Conservation (phyloP, 2,329 filamentous ascomycete genomes). For the Aspergillus quadricinctus region DNA sequence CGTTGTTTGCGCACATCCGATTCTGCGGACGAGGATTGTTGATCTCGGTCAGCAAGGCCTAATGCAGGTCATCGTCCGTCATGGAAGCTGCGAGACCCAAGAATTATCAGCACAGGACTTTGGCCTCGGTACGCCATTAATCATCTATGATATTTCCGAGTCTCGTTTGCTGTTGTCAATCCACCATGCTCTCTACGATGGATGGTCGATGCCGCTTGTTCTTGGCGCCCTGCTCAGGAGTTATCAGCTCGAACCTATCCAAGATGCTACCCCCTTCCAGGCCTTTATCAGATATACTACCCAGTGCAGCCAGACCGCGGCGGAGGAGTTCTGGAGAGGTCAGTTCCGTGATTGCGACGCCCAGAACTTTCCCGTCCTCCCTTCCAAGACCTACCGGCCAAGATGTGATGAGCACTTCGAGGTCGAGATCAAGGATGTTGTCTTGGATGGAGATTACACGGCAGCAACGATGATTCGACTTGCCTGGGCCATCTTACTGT, state of each 20-base stretch:
- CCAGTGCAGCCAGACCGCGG: no score
- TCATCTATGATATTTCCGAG: neutral
- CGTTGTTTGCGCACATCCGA: no score
- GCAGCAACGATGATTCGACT: neutral
- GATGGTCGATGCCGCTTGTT: conserved; percentile 29
- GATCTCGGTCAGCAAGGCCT: no score
- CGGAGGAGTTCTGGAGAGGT: no score
- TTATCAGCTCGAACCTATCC: conserved; percentile 21
- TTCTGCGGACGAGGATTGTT: no score
- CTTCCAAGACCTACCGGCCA: conserved; percentile 36
- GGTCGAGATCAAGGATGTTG: neutral
- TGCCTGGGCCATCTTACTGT: conserved; percentile 3
- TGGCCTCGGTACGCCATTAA: neutral
- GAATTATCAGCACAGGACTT: no score
- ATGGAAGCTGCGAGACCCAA: no score
- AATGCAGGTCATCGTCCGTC: no score
- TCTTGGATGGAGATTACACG: neutral
- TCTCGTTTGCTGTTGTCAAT: no score
- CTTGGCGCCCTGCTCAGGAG: conserved; percentile 16
- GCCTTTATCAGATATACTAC: conserved; percentile 23
- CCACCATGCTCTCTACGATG: conserved; percentile 32
- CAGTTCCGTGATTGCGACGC: no score
- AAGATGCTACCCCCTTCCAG: conserved; percentile 48
- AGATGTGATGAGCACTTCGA: neutral
- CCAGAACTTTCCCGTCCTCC: no score